A percentile compares a stretch with the other conserved stretches of the same genome.
Conservation (phyloP, 1,284 basidiomycete species). For the Melampsora americana region DNA sequence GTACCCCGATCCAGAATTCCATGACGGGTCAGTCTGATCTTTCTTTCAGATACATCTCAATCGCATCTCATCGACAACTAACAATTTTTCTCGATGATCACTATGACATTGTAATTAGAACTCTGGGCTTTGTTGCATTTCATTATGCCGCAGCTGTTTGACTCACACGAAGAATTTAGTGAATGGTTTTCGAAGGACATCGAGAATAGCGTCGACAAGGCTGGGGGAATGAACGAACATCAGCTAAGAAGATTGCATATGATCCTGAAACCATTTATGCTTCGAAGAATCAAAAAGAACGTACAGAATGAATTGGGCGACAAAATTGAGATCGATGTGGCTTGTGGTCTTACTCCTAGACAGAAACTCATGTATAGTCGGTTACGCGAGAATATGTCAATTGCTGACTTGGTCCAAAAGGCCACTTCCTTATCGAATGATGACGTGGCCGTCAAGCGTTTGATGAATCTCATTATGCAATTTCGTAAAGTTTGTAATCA, state of each 20-base stretch:
- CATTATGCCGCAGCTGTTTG: slow-evolving; percentile 99
- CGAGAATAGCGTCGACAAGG: slow-evolving; percentile 83
- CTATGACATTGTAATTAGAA: slow-evolving; percentile 61
- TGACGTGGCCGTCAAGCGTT: slow-evolving; percentile 79
- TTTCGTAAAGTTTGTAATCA: slow-evolving; percentile 99
- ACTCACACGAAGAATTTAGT: slow-evolving; percentile 98
- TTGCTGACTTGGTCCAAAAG: slow-evolving; percentile 88
- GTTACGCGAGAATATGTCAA: slow-evolving; percentile 85
- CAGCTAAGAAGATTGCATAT: slow-evolving; percentile 93
- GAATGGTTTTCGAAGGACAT: slow-evolving; percentile 99
- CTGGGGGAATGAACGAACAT: slow-evolving; percentile 90
- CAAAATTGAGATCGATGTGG: slow-evolving; percentile 97
- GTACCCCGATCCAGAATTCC: slow-evolving; percentile 98
- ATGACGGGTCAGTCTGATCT: slow-evolving; percentile 96
- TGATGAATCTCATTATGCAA: slow-evolving; percentile 99
- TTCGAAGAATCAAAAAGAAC: slow-evolving; percentile 93
- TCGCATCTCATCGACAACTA: slow-evolving; percentile 5
- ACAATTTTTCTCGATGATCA: neutral
- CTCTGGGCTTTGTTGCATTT: slow-evolving; percentile 99
- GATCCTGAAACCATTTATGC: slow-evolving; percentile 99
- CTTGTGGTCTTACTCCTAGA: slow-evolving; percentile 87
- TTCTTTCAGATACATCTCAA: neutral
- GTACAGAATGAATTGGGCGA: slow-evolving; percentile 99
- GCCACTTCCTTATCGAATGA: slow-evolving; percentile 78
- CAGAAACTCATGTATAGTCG: slow-evolving; percentile 90